phyloP scores from a whole-genome alignment of 2,329 filamentous ascomycete genomes.

The Verticillium isaacii region DNA sequence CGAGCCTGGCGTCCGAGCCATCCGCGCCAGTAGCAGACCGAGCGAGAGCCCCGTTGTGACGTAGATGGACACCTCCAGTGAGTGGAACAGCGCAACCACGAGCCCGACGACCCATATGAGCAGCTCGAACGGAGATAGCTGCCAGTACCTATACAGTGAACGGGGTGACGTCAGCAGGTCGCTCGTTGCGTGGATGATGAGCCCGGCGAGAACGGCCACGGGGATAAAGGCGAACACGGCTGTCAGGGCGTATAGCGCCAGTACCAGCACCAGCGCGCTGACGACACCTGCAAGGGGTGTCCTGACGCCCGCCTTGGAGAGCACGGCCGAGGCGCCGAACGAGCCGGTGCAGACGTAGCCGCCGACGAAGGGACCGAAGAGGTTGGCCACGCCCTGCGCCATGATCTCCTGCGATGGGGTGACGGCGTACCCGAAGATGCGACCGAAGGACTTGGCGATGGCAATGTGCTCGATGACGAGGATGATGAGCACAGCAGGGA shows the following conservation, averaged over 20 bases:
- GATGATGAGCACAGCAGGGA: constrained; percentile 72
- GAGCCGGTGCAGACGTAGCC: constrained; percentile 40
- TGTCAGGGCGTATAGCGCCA: constrained; percentile 73
- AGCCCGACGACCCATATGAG: constrained; percentile 73
- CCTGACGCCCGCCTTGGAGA: constrained; percentile 76
- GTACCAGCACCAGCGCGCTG: constrained; percentile 68
- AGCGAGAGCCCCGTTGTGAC: constrained; percentile 37
- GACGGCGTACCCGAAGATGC: constrained; percentile 74
- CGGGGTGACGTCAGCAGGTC: constrained; percentile 71
- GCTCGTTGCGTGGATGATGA: constrained; percentile 80
- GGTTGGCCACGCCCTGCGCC: constrained; percentile 70
- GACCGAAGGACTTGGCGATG: constrained; percentile 77
- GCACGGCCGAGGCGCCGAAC: constrained; percentile 68
- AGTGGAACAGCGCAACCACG: constrained; percentile 43
- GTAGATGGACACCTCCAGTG: constrained; percentile 47
- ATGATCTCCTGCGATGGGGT: constrained; percentile 76
- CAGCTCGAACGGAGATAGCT: constrained; percentile 67
- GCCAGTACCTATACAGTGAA: constrained; percentile 73
- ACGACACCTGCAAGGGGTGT: constrained; percentile 76
- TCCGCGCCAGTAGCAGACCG: constrained; percentile 36
- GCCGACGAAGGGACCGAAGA: constrained; percentile 71
- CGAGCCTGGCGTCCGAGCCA: constrained; percentile 37
- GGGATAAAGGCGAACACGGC: constrained; percentile 80
- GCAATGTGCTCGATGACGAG: constrained; percentile 79
- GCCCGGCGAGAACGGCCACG: constrained; percentile 62